Base-by-base conservation (phyloP, 2,329 filamentous ascomycete species). In the Zopfia rhizophila region DNA sequence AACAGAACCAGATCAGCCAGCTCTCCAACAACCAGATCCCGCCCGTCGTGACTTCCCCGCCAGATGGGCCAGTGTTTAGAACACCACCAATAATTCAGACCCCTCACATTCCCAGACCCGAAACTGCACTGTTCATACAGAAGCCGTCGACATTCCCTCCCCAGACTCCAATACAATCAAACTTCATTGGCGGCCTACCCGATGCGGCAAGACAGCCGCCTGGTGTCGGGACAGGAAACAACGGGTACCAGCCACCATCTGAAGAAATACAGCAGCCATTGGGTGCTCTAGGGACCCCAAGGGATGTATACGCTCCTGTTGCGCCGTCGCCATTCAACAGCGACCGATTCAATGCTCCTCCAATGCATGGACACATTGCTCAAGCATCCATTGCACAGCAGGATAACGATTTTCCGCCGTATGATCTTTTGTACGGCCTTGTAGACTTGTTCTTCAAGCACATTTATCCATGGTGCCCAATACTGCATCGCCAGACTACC, bases 401-500 rank as follows among this genome's bases (percentile, higher is more conserved):
- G 21, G 63, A 79, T 60, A 54, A 74, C 59, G 61, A 84, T 40
- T 76, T 85, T 1, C 83, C 83, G 2, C 81, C 83, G 0, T 82
- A 84, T 50, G 82, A 85, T 51, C 72, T 85, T 10, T 65, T 85
- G 3, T 85, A 84, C 48, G 80, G 78, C 2, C 69, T 86, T 2
- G 81, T 83, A 12, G 82, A 85, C 49, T 70, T 85, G 6, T 86
- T 83, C 66, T 85, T 86, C 72, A 84, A 83, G 56, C 82, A 86
- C 61, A 81, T 83, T 61, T 85, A 85, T 55, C 82, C 82, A 0
- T 86, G 83, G 83, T 96, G 91, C 66, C 91, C 92, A 0, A 94
- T 96, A 17, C 77, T 96, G n/a, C 90, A 96, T 70, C 84, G 90
- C 16, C 86, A 89, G 62, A 86, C 88, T 3, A 96, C 91, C 0